Base-by-base conservation (phyloP, 306 rosid species). In the Prunus campanulata region DNA sequence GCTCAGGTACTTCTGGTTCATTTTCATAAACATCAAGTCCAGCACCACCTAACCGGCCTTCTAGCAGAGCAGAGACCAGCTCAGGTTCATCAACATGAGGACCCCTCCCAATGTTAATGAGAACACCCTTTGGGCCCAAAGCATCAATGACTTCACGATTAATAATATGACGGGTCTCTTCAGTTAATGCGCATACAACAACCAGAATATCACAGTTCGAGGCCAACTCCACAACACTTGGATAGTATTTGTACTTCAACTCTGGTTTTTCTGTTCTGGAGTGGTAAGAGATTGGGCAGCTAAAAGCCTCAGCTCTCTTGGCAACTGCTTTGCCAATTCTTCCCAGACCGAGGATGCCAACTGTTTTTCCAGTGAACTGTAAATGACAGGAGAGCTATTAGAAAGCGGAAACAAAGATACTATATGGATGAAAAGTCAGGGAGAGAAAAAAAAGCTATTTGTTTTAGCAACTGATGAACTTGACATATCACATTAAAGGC, bases 281-380 rank as follows among this genome's bases (percentile, higher is more conserved):
- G 83, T 83, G 60, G 81, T 90, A 94, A 51, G 73, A 48, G 68
- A 94, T 87, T 29, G 87, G 62, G 79, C 97, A 92, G 82, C 79
- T 66, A 64, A 94, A 94, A 78, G 87, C 96, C 86, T 91, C 93
- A 60, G 92, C 95, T 80, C 97, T 89, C 78, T 81, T 89, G 24
- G 96, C 97, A 77, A 94, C 57, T 72, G 91, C 97, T 64, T 59
- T 32, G 29, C 98, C 96, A 55, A 94, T 94, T 71, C 97, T 85
- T 77, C 98, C 98, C 74, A 94, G 19, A 60, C 97, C 97, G 15
- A 94, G 55, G 63, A 94, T 86, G 57, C 98, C 98, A 44, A 94
- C 90, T 11, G 86, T 88, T 85, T 94, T 89, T 57, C 98, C 96
- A 78, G 88, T 81, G 87, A 94, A 87, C 96, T 94, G 87, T 35